Percentiles rank a stretch among this genome's conserved stretches.
Evolutionary conservation across 306 rosid genomes (phyloP).

Genomic region (Cajanus cajan): DNA sequence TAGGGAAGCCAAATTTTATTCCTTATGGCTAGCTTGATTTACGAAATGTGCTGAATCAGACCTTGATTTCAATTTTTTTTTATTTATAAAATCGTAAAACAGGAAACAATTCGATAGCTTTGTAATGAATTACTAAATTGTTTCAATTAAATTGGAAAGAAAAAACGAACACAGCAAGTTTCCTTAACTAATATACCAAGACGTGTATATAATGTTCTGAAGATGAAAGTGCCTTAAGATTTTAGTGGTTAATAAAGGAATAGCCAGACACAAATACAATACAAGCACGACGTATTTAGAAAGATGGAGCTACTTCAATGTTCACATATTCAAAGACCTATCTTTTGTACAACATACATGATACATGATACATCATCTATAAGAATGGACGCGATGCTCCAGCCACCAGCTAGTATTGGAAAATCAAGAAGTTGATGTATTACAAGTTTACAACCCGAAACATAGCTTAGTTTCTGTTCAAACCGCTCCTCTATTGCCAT

Average conservation of each 20-base stretch:
- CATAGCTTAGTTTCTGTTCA: slow-evolving; percentile 2
- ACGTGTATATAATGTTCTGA: not conserved
- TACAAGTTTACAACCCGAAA: not conserved
- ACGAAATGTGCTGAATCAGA: not conserved
- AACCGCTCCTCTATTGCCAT: not conserved
- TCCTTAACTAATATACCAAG: not conserved
- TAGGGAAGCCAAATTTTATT: no score
- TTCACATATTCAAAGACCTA: not conserved
- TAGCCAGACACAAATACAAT: slow-evolving; percentile 22
- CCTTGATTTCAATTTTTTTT: not conserved
- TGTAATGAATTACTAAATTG: not conserved
- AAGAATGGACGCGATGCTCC: not conserved
- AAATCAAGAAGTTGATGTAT: not conserved
- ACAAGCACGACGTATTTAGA: slow-evolving; percentile 10
- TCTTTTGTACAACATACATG: not conserved
- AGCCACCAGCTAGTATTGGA: not conserved
- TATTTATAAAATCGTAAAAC: not conserved
- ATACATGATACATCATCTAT: not conserved
- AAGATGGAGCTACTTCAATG: slow-evolving; percentile 6
- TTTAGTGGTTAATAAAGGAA: not conserved
- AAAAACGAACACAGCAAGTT: not conserved
- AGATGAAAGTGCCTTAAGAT: not conserved
- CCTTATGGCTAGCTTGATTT: not conserved
- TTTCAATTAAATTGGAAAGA: not conserved
- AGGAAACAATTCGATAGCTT: not conserved